These are phyloP conservation scores for Austropuccinia psidii DNA, from an alignment of 1,284 basidiomycete species.

Conservation along the genomic window DNA sequence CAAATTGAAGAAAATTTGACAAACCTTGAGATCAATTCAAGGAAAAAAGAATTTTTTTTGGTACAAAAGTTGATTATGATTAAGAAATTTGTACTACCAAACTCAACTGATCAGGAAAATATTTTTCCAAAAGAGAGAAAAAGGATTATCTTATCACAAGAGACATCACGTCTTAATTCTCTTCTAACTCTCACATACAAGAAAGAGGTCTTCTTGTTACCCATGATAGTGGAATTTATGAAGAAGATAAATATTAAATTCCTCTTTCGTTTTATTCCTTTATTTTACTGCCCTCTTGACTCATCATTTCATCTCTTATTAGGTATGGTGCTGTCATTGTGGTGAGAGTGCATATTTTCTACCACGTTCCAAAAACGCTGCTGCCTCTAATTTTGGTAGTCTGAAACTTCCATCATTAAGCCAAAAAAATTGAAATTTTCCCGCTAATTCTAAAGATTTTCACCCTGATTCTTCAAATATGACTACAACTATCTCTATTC, in stretches of 20 bases:
- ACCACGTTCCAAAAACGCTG: constrained; percentile 62
- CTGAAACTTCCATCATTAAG: constrained; percentile 36
- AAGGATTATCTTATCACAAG: constrained; percentile 79
- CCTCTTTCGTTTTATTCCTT: not conserved
- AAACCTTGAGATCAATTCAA: constrained; percentile 89
- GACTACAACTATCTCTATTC: not conserved
- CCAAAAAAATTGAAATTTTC: constrained; percentile 9
- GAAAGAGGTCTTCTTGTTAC: constrained; percentile 63
- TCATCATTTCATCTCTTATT: constrained; percentile 27
- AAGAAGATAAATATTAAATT: constrained; percentile 75
- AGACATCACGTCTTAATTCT: constrained; percentile 64
- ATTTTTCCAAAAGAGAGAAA: constrained; percentile 80
- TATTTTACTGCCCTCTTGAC: not conserved
- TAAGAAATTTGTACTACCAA: constrained; percentile 94
- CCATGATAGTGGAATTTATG: constrained; percentile 65
- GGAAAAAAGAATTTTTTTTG: constrained; percentile 85
- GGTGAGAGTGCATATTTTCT: constrained; percentile 84
- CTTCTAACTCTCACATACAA: constrained; percentile 69
- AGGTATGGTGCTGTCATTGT: constrained; percentile 88
- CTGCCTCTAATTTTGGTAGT: constrained; percentile 42
- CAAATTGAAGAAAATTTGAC: constrained; percentile 30
- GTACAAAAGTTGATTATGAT: constrained; percentile 81
- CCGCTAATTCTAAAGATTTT: constrained; percentile 42
- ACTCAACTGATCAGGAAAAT: constrained; percentile 72
- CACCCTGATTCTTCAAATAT: not conserved